phyloP scores from a whole-genome alignment of 2,329 filamentous ascomycete species.

The Elsinoe ampelina region DNA sequence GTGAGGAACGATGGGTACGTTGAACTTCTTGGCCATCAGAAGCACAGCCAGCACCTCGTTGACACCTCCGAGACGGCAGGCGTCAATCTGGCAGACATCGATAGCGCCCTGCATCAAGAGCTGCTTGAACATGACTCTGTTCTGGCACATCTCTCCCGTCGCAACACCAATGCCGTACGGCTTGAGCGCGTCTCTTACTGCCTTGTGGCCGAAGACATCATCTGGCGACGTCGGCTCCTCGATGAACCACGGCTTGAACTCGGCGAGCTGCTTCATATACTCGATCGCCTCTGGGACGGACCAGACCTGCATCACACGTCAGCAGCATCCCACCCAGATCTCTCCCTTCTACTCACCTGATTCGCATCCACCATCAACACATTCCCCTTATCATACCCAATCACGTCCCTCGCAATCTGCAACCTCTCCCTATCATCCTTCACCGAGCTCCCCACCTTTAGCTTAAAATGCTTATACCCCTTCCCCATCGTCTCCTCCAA shows the following conservation, averaged over 20 bases:
- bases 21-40: slow-evolving; percentile 71
- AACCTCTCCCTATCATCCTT: slow-evolving; percentile 64
- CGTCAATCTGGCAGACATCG: slow-evolving; percentile 83
- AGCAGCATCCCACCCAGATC: neutral
- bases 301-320: slow-evolving; percentile 49
- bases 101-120: slow-evolving; percentile 70
- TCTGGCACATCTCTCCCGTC: slow-evolving; percentile 93
- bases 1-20: slow-evolving; percentile 78
- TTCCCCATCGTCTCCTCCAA: slow-evolving; percentile 64
- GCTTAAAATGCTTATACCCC: slow-evolving; percentile 80
- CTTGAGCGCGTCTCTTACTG: slow-evolving; percentile 68
- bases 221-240: slow-evolving; percentile 89
- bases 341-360: slow-evolving; percentile 46
- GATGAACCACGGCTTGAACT: slow-evolving; percentile 89
- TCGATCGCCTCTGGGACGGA: slow-evolving; percentile 79
- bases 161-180: slow-evolving; percentile 72
- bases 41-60: slow-evolving; percentile 89
- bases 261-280: slow-evolving; percentile 72
- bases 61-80: slow-evolving; percentile 79
- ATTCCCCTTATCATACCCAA: slow-evolving; percentile 74
- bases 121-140: slow-evolving; percentile 90
- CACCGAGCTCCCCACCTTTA: slow-evolving; percentile 72
- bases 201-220: slow-evolving; percentile 80
- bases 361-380: slow-evolving; percentile 90
- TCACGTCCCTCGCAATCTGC: slow-evolving; percentile 64